phyloP scores from a whole-genome alignment of 2,329 filamentous ascomycete genomes.

The Pseudogymnoascus sp. region DNA sequence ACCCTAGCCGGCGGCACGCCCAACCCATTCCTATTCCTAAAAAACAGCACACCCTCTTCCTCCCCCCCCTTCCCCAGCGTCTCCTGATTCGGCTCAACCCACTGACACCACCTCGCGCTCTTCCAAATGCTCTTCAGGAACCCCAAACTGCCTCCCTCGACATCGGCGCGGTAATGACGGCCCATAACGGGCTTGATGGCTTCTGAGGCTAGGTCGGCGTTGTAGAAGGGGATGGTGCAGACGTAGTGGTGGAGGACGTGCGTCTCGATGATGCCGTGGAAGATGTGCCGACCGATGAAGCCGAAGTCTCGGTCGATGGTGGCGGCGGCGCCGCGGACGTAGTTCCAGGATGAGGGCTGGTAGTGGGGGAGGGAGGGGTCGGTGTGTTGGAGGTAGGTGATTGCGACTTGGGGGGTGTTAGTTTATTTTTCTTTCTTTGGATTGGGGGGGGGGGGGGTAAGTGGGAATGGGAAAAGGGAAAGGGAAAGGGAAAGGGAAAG shows the following conservation, averaged over 20 bases:
- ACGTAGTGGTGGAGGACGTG: constrained; percentile 98
- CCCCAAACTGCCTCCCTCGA: constrained; percentile 64
- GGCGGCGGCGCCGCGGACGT: constrained; percentile 82
- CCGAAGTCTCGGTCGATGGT: constrained; percentile 97
- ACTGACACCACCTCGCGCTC: constrained; percentile 82
- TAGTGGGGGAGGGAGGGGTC: constrained; percentile 93
- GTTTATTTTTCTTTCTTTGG: not conserved
- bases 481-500: not conserved
- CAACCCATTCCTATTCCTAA: constrained; percentile 85
- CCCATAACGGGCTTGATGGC: constrained; percentile 96
- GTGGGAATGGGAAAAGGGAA: too few species aligned
- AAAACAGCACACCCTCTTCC: constrained; percentile 82
- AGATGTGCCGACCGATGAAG: constrained; percentile 80
- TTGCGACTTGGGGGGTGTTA: constrained; percentile 58
- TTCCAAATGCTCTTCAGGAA: constrained; percentile 80
- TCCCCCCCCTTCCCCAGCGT: constrained; percentile 59
- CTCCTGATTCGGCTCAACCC: constrained; percentile 78
- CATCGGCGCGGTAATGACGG: constrained; percentile 82
- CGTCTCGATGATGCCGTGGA: constrained; percentile 96
- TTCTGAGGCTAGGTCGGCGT: constrained; percentile 88
- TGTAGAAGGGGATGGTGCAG: constrained; percentile 91
- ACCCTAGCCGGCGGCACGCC: constrained; percentile 38
- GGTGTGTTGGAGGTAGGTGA: constrained; percentile 96
- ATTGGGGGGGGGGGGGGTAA: too few species aligned
- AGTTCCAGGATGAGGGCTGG: constrained; percentile 78